Base-by-base conservation (phyloP, 768 basidiomycete genomes). In the Saitozyma sp. region DNA sequence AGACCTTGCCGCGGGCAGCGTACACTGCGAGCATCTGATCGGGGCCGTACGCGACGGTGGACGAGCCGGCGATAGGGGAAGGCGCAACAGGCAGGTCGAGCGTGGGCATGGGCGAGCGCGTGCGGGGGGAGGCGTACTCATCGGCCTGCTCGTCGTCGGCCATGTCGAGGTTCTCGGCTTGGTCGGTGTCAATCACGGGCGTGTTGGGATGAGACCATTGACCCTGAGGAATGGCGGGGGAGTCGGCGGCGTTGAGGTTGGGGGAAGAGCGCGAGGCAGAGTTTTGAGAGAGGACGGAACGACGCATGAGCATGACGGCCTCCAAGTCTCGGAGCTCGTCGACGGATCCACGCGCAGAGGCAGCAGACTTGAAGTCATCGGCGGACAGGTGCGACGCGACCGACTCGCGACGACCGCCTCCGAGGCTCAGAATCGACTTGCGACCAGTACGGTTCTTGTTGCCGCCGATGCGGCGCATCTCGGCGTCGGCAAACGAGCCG, bases 21-120 rank as follows among this genome's bases (percentile, higher is more conserved):
- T 79, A 79, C 9, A 77, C 78, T 1, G 76, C 76, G 13, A 79
- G 65, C 71, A 79, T 72, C 55, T 79, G 72, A 53, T 79, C 78
- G 20, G 78, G 78, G 37, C 70, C 66, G 54, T 74, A 71, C 40
- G 72, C 64, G n/a, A 67, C 68, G 11, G 66, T 70, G 10, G 49
- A 38, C 19, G 62, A 54, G 13, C 62, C 66, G 19, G 64, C 56
- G 39, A 55, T 40, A 17, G 61, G 50, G 8, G 62, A 40, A 29
- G 61, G 61, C 14, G 55, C 29, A 43, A 45, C 42, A 13, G 59
- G 63, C n/a, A 37, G 7, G n/a, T 17, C 54, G 14, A 41, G 46
- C 14, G 11, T 43, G 40, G 54, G 57, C 58, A 11, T 13, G 2
- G 45, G 45, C 45, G 45, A 46, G 45, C n/a, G 45, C 45, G 13